Evolutionary conservation across 2,329 filamentous ascomycete species (phyloP).

Genomic region (Penicillium sp.): DNA sequence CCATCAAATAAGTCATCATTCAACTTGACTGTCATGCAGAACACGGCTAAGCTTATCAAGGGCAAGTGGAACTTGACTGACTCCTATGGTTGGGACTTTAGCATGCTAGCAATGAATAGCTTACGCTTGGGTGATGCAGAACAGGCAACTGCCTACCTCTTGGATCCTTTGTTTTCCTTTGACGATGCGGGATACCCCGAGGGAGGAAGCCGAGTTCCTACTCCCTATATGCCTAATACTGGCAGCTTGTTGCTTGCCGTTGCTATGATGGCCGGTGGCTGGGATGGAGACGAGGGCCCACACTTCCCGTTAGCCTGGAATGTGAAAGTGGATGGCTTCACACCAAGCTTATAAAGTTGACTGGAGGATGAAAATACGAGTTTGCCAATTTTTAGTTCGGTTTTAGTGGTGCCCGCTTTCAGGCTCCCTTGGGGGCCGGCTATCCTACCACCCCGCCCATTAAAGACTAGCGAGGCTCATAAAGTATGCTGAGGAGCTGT

Average conservation of each 20-base stretch:
- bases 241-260: slow-evolving; percentile 56
- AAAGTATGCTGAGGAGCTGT: too few relatives aligned
- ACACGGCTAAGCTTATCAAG: slow-evolving; percentile 46
- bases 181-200: slow-evolving; percentile 62
- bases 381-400: too few relatives aligned
- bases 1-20: slow-evolving; percentile 34
- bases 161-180: slow-evolving; percentile 58
- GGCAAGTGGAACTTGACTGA: slow-evolving; percentile 49
- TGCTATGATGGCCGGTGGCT: slow-evolving; percentile 62
- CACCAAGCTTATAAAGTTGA: neutral
- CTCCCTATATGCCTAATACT: slow-evolving; percentile 61
- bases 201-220: slow-evolving; percentile 55
- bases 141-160: slow-evolving; percentile 46
- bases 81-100: slow-evolving; percentile 54
- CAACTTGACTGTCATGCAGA: slow-evolving; percentile 39
- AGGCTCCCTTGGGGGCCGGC: too few relatives aligned
- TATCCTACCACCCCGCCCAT: too few relatives aligned
- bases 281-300: slow-evolving; percentile 49
- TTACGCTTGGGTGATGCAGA: slow-evolving; percentile 48
- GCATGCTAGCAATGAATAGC: slow-evolving; percentile 53
- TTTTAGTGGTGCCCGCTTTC: too few relatives aligned
- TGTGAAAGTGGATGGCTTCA: slow-evolving; percentile 7
- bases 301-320: slow-evolving; percentile 6
- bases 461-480: too few relatives aligned
- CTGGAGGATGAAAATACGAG: neutral